Conservation (phyloP, 1,284 basidiomycete genomes). For the Heterobasidion parviporum region DNA sequence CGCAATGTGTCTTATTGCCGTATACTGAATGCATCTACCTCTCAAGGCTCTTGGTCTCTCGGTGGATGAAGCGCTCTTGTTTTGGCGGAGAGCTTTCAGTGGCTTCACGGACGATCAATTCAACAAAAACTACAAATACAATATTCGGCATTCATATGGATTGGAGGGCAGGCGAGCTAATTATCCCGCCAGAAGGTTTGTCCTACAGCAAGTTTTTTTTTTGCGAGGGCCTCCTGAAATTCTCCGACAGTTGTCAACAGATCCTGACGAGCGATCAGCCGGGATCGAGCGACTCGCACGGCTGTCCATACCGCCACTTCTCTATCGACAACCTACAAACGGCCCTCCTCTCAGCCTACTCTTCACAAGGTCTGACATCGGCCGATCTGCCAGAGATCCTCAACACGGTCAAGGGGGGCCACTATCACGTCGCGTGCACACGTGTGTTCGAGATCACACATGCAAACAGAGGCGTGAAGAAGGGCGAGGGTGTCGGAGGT, state of each 20-base stretch:
- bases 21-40: neutral
- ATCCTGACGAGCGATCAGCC: slow-evolving; percentile 79
- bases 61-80: slow-evolving; percentile 89
- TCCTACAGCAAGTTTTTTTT: slow-evolving; percentile 4
- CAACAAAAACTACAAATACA: slow-evolving; percentile 97
- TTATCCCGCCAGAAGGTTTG: slow-evolving; percentile 86
- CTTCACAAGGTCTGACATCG: slow-evolving; percentile 50
- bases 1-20: too few species aligned
- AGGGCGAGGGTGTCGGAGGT: slow-evolving; percentile 83
- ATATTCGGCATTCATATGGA: slow-evolving; percentile 94
- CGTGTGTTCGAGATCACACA: slow-evolving; percentile 96
- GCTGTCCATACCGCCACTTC: slow-evolving; percentile 95
- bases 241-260: slow-evolving; percentile 69
- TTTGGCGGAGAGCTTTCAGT: slow-evolving; percentile 89
- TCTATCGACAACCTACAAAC: slow-evolving; percentile 78
- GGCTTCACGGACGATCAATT: slow-evolving; percentile 90
- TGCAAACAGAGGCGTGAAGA: slow-evolving; percentile 62
- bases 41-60: slow-evolving; percentile 83
- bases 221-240: slow-evolving; percentile 5
- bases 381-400: slow-evolving; percentile 84
- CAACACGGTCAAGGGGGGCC: slow-evolving; percentile 70
- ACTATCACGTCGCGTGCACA: slow-evolving; percentile 97
- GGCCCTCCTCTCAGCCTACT: slow-evolving; percentile 71
- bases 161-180: slow-evolving; percentile 92
- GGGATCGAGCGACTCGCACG: slow-evolving; percentile 70